Base-by-base conservation (phyloP, 192 early-diverging fungal genomes). In the Entomortierella parvispora region DNA sequence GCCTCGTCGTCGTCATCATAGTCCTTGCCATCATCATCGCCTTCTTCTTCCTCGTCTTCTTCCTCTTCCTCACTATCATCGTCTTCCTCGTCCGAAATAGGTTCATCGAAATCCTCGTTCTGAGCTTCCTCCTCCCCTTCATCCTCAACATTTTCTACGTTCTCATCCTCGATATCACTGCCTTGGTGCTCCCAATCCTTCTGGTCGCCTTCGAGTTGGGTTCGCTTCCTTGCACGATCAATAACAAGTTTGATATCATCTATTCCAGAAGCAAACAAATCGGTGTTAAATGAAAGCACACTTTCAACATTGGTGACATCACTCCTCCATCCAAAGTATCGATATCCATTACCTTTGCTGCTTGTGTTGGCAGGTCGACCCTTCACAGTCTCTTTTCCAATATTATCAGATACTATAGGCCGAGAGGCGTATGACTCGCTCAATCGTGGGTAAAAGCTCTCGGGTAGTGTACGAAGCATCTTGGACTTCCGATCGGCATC, bases 201-300 rank as follows among this genome's bases (percentile, higher is more conserved):
- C n/a, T 32, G 28, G 7, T 25, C 57, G 8, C 14, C 15, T 11
- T 29, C 42, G 10, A 26, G 20, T 4, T 7, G 40, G 2, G 51
- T 65, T 18, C 34, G 20, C 51, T 54, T 17, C 23, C 20, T 40
- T n/a, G 44, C 62, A 26, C 62, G 62, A 12, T 58, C 49, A 23
- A 51, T 18, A 60, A 69, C 57, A 23, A 69, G 34, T n/a, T 53
- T 43, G 57, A 60, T 69, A 25, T 60, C 43, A 32, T 50, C 67
- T 26, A 48, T 58, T 69, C 48, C 12, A 33, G 14, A 7, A 23
- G 18, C 28, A 48, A 47, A 6, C 15, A 46, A 32, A 29, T 28
- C 23, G 17, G 32, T 10, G 46, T 4, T 11, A 56, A 17, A 0
- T 9, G 32, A 14, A n/a, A 55, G 15, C 26, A 12, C n/a, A n/a